Evolutionary conservation across 768 basidiomycete species (phyloP).

Genomic region (Tylopilus intermedius): DNA sequence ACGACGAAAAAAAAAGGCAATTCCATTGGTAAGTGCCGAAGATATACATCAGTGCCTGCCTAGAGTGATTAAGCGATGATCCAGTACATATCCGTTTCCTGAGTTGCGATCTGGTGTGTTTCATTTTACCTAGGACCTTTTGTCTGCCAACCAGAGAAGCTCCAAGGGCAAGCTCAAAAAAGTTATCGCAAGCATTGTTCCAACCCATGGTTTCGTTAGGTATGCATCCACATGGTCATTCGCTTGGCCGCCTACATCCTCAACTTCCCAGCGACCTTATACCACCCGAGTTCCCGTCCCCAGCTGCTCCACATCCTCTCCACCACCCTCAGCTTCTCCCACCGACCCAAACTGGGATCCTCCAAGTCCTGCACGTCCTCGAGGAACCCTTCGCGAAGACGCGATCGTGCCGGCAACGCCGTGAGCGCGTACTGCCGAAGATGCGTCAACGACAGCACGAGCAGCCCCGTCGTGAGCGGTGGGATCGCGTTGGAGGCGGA

Average conservation of each 20-base stretch:
- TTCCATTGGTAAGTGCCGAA: no score
- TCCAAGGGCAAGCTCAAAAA: no score
- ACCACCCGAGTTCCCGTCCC: slow-evolving; percentile 67
- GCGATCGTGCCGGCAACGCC: slow-evolving; percentile 52
- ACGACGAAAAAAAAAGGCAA: no score
- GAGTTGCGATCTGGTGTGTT: no score
- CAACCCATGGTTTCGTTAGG: no score
- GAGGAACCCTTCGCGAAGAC: slow-evolving; percentile 72
- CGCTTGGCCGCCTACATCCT: neutral
- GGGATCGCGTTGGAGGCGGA: slow-evolving; percentile 25
- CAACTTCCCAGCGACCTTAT: slow-evolving; percentile 19
- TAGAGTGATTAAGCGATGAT: no score
- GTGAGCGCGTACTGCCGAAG: slow-evolving; percentile 61
- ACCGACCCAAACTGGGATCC: slow-evolving; percentile 59
- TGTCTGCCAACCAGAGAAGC: no score
- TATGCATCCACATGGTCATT: no score
- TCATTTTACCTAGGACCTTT: no score
- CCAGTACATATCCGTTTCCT: no score
- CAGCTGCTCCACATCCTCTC: slow-evolving; percentile 89
- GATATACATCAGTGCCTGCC: no score
- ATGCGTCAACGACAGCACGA: slow-evolving; percentile 65
- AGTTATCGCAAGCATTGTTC: no score
- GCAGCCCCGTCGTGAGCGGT: slow-evolving; percentile 64
- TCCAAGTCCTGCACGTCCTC: slow-evolving; percentile 83
- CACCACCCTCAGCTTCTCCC: slow-evolving; percentile 72